Conservation (phyloP, 2,329 filamentous ascomycete genomes). For the Fusarium pseudograminearum region DNA sequence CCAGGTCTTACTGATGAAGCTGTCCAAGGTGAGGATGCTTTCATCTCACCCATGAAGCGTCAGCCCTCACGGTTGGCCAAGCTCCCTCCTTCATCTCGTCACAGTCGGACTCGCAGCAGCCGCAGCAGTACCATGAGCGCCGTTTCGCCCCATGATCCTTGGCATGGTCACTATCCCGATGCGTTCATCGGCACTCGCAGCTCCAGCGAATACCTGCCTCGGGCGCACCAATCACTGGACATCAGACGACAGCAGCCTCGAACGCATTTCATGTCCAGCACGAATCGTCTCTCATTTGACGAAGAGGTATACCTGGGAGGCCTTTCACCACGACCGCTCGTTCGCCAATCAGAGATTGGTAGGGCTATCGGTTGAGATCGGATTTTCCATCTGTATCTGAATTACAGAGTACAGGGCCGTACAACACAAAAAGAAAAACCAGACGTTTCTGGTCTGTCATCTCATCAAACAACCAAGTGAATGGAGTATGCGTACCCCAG, state of each 20-base stretch:
- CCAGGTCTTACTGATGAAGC: constrained; percentile 72
- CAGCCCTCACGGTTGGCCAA: constrained; percentile 68
- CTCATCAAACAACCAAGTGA: constrained; percentile 9
- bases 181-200: constrained; percentile 47
- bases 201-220: constrained; percentile 51
- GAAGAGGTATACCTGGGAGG: constrained; percentile 61
- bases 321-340: constrained; percentile 62
- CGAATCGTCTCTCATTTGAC: constrained; percentile 59
- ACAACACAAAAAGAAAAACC: constrained; percentile 15
- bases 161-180: constrained; percentile 55
- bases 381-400: constrained; percentile 5
- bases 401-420: neutral
- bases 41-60: constrained; percentile 64
- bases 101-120: constrained; percentile 58
- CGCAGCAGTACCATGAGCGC: constrained; percentile 59
- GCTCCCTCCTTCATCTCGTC: constrained; percentile 54
- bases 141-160: constrained; percentile 57
- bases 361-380: constrained; percentile 64
- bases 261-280: constrained; percentile 54
- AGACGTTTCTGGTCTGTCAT: constrained; percentile 17
- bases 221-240: constrained; percentile 42
- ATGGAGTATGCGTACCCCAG: constrained; percentile 18
- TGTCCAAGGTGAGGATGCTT: constrained; percentile 71
- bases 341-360: constrained; percentile 63
- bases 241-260: constrained; percentile 51